phyloP scores from a whole-genome alignment of 768 basidiomycete genomes.

The Tylopilus subfusipes region DNA sequence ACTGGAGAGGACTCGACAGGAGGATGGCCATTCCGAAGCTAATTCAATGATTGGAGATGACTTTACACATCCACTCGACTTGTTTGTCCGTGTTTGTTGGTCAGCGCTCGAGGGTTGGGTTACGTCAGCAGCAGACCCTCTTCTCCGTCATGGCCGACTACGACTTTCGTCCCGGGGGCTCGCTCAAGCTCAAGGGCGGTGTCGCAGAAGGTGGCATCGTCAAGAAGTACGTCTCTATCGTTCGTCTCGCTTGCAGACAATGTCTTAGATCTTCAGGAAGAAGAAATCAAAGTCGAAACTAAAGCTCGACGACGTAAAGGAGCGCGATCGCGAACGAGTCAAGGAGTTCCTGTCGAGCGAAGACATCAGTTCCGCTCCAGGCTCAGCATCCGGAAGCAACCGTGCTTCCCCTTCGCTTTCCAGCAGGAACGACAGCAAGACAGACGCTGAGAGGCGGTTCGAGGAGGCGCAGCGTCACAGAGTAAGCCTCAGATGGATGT shows the following conservation, averaged over 20 bases:
- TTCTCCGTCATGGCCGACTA: slow-evolving; percentile 64
- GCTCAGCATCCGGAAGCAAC: slow-evolving; percentile 53
- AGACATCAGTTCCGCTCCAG: slow-evolving; percentile 38
- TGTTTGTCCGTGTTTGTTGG: slow-evolving; percentile 27
- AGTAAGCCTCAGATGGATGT: slow-evolving; percentile 43
- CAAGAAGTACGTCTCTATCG: slow-evolving; percentile 62
- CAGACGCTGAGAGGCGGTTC: slow-evolving; percentile 84
- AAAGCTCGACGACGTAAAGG: slow-evolving; percentile 46
- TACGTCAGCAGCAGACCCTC: slow-evolving; percentile 33
- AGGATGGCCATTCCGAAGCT: slow-evolving; percentile 62
- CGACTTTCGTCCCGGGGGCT: slow-evolving; percentile 79
- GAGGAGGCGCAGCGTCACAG: slow-evolving; percentile 82
- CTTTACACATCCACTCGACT: background rate
- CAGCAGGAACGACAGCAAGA: slow-evolving; percentile 55
- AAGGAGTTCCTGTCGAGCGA: slow-evolving; percentile 54
- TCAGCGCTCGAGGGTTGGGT: slow-evolving; percentile 12
- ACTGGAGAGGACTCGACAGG: slow-evolving; percentile 64
- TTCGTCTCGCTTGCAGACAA: background rate
- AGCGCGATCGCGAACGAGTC: slow-evolving; percentile 39
- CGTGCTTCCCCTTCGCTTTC: slow-evolving; percentile 58
- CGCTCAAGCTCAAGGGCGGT: slow-evolving; percentile 86
- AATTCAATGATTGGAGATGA: slow-evolving; percentile 12
- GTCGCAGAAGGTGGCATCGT: slow-evolving; percentile 74
- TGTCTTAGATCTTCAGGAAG: slow-evolving; percentile 50
- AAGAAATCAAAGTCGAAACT: slow-evolving; percentile 77